Evolutionary conservation across 345 rosid genomes (phyloP).

Genomic region (Eucalyptus polyanthemos): DNA sequence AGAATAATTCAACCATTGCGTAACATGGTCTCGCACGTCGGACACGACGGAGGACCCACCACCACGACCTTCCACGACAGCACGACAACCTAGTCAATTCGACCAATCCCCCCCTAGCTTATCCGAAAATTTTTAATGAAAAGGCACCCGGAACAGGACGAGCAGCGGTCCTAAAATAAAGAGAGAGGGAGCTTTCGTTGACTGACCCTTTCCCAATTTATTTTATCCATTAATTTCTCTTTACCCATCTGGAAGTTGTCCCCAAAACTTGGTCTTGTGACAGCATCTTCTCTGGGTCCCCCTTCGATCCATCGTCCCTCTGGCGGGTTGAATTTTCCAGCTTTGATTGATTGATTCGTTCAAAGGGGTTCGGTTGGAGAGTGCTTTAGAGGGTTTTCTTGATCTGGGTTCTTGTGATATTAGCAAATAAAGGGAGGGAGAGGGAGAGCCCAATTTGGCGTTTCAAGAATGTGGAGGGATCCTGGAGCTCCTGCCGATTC

Average conservation of each 20-base stretch:
- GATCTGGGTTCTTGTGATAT: neutral
- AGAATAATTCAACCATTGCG: neutral
- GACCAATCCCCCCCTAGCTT: neutral
- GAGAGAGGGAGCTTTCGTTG: neutral
- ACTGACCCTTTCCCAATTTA: neutral
- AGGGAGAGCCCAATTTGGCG: neutral
- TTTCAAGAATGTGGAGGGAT: slow-evolving; percentile 46
- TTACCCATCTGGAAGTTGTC: neutral
- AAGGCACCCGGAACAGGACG: neutral
- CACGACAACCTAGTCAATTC: neutral
- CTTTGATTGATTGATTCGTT: neutral
- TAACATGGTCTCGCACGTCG: neutral
- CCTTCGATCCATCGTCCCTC: neutral
- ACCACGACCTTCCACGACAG: neutral
- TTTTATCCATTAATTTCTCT: neutral
- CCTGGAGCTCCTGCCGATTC: slow-evolving; percentile 71
- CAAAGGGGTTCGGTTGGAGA: neutral
- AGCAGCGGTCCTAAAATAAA: neutral
- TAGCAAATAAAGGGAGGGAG: neutral
- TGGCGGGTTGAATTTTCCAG: neutral
- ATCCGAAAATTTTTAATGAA: neutral
- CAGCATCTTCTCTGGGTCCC: neutral
- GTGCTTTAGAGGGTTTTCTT: neutral
- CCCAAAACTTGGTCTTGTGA: neutral
- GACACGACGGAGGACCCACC: neutral